Percentiles rank a stretch among this genome's conserved stretches.
Evolutionary conservation across 2,329 filamentous ascomycete species (phyloP).

Genomic region (Exophiala viscosa): DNA sequence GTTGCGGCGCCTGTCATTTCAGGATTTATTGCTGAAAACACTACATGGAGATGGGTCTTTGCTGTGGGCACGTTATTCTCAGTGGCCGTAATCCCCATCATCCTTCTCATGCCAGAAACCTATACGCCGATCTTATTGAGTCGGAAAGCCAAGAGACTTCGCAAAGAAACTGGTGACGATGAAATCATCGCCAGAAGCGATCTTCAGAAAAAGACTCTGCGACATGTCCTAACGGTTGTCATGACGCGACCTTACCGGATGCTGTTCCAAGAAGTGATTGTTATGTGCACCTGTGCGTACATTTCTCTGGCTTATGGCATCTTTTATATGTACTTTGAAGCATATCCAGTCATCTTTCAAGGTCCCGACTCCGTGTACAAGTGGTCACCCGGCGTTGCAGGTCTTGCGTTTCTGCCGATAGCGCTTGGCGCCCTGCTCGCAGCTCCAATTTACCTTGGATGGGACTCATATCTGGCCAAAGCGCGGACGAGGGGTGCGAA

Average conservation of each 20-base stretch:
- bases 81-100: conserved; percentile 52
- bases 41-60: conserved; percentile 48
- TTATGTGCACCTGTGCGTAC: conserved; percentile 66
- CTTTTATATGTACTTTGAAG: conserved; percentile 72
- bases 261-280: conserved; percentile 68
- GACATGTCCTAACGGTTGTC: conserved; percentile 56
- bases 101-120: conserved; percentile 64
- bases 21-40: conserved; percentile 39
- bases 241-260: conserved; percentile 69
- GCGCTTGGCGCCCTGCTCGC: conserved; percentile 60
- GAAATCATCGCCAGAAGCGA: conserved; percentile 59
- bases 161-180: conserved; percentile 52
- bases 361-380: conserved; percentile 33
- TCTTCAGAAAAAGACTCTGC: conserved; percentile 51
- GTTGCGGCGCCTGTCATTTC: conserved; percentile 44
- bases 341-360: conserved; percentile 68
- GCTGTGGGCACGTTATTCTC: conserved; percentile 66
- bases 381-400: conserved; percentile 35
- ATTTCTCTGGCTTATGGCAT: conserved; percentile 66
- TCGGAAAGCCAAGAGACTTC: conserved; percentile 54
- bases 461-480: conserved; percentile 58
- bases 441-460: conserved; percentile 60
- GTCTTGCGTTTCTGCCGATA: conserved; percentile 43
- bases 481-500: conserved; percentile 48
- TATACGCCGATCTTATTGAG: conserved; percentile 58